phyloP scores from a whole-genome alignment of 73 alveolate species.

The Stentor roeselii region DNA sequence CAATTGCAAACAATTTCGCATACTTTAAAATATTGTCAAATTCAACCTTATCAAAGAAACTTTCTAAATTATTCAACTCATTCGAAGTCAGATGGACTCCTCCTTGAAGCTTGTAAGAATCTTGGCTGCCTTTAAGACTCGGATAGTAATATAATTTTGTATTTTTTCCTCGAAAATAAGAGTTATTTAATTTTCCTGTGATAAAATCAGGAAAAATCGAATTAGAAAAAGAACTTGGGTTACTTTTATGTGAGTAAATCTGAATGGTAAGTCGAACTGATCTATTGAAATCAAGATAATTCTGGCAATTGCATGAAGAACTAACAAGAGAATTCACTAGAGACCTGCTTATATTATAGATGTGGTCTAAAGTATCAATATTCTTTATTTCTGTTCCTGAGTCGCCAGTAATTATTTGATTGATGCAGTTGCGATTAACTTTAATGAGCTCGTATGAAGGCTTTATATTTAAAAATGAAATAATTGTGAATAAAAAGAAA shows the following conservation, averaged over 20 bases:
- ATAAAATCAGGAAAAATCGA: not conserved
- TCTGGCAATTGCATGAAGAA: not conserved
- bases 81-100: not conserved
- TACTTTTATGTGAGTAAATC: no score
- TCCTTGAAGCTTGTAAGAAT: not conserved
- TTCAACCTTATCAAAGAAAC: conserved; percentile 6
- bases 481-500: no score
- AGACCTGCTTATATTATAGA: no score
- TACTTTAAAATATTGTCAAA: not conserved
- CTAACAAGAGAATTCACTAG: not conserved
- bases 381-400: not conserved
- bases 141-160: no score
- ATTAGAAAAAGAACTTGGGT: not conserved
- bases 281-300: not conserved
- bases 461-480: no score
- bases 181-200: no score
- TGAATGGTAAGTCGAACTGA: conserved; percentile 29
- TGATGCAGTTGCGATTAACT: not conserved
- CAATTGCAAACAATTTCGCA: not conserved
- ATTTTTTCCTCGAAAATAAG: not conserved
- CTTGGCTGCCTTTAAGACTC: not conserved
- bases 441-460: not conserved
- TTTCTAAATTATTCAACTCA: not conserved
- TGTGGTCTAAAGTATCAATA: not conserved
- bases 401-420: not conserved